A percentile compares a stretch with the other conserved stretches of the same genome.
Conservation (phyloP, 202 grass and related monocot genomes). For the Digitaria exilis region DNA sequence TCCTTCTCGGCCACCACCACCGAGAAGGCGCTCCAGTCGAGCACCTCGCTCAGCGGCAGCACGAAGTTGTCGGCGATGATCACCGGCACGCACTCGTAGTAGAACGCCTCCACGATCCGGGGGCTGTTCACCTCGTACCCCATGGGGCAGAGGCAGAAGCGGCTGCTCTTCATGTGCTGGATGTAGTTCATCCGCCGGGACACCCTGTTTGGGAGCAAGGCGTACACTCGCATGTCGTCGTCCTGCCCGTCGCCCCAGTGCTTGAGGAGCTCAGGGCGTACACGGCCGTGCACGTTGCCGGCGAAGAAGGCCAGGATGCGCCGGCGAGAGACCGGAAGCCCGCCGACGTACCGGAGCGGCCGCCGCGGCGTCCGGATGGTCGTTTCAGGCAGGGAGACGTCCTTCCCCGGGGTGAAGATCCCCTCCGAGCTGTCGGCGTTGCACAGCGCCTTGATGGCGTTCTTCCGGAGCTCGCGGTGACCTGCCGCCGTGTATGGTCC, state of each 20-base stretch:
- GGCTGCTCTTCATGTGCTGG: constrained; percentile 91
- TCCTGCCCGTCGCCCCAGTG: constrained; percentile 73
- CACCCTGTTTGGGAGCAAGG: constrained; percentile 58
- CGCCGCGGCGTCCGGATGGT: constrained; percentile 62
- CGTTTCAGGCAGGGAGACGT: constrained; percentile 87
- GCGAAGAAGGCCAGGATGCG: constrained; percentile 86
- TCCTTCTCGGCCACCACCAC: constrained; percentile 88
- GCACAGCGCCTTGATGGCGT: constrained; percentile 84
- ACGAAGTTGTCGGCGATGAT: constrained; percentile 97
- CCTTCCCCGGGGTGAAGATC: constrained; percentile 70
- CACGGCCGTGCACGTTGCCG: constrained; percentile 83
- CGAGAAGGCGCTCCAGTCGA: constrained; percentile 81
- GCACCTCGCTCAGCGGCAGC: constrained; percentile 74
- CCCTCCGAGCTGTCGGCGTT: constrained; percentile 92
- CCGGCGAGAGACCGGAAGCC: constrained; percentile 58
- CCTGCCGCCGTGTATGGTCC: constrained; percentile 70
- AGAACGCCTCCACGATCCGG: constrained; percentile 84
- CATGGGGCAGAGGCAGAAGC: constrained; percentile 94
- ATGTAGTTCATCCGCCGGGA: constrained; percentile 77
- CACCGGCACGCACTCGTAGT: constrained; percentile 94
- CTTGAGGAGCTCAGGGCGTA: constrained; percentile 62
- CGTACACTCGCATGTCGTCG: constrained; percentile 67
- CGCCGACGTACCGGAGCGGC: constrained; percentile 69
- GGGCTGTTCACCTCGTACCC: constrained; percentile 98
- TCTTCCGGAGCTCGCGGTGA: constrained; percentile 71